Conservation (phyloP, 2,329 filamentous ascomycete species). For the Aspergillus sp. region DNA sequence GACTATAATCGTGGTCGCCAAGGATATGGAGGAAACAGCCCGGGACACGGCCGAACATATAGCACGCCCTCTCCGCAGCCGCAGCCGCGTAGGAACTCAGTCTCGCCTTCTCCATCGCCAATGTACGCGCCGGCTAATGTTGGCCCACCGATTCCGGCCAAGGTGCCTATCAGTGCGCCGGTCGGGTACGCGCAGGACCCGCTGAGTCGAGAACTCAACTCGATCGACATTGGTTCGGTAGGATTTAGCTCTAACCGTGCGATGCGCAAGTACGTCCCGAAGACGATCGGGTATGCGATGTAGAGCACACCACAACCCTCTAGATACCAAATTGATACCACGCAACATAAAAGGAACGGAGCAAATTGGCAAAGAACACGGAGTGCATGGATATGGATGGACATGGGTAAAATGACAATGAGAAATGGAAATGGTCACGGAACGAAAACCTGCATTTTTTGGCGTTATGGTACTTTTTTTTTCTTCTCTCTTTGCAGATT, state of each 20-base stretch:
- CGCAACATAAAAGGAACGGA: background rate
- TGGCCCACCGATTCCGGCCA: constrained; percentile 48
- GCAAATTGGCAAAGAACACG: background rate
- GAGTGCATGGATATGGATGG: constrained; percentile 14
- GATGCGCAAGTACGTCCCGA: constrained; percentile 38
- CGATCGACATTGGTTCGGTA: constrained; percentile 53
- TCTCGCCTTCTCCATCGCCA: constrained; percentile 36
- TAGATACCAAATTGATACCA: background rate
- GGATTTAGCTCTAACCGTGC: constrained; percentile 35
- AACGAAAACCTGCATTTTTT: constrained; percentile 4
- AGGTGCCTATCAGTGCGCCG: constrained; percentile 45
- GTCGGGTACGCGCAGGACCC: constrained; percentile 48
- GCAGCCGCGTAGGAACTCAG: constrained; percentile 32
- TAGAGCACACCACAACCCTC: constrained; percentile 17
- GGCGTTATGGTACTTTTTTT: background rate
- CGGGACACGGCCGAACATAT: constrained; percentile 28
- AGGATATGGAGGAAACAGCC: constrained; percentile 20
- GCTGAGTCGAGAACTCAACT: constrained; percentile 61
- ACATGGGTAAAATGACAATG: background rate
- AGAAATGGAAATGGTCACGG: background rate
- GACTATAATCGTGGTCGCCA: constrained; percentile 28
- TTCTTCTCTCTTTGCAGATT: background rate
- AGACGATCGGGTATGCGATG: constrained; percentile 36
- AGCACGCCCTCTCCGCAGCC: constrained; percentile 31
- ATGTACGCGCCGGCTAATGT: constrained; percentile 37